A percentile compares a stretch with the other conserved stretches of the same genome.
Evolutionary conservation across 192 early-diverging fungal genomes (phyloP).

Genomic region (Podochytrium sp.): DNA sequence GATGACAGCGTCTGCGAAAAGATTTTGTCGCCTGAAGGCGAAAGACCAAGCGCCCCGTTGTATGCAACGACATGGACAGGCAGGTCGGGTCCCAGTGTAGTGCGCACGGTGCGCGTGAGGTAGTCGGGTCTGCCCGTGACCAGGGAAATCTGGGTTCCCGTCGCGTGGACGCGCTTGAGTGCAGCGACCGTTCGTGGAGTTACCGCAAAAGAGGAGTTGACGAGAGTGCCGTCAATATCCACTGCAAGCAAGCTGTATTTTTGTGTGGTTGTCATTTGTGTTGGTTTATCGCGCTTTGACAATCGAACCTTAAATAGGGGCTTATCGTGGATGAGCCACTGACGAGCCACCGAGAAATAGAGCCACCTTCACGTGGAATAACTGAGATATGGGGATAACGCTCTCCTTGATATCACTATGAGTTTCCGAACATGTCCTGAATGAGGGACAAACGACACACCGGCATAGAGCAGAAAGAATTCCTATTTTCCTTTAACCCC

Average conservation of each 20-base stretch:
- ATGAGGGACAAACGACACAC: too few relatives aligned
- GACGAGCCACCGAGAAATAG: too few relatives aligned
- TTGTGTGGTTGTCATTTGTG: too few relatives aligned
- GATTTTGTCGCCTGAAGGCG: neutral
- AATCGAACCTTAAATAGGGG: too few relatives aligned
- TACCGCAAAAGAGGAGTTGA: neutral
- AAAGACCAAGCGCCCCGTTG: conserved; percentile 5
- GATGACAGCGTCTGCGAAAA: neutral
- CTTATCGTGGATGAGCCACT: too few relatives aligned
- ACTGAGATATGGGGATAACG: too few relatives aligned
- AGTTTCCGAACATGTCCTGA: too few relatives aligned
- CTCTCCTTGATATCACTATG: too few relatives aligned
- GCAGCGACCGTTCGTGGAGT: neutral
- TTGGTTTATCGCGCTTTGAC: too few relatives aligned
- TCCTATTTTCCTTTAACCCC: too few relatives aligned
- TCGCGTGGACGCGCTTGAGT: neutral
- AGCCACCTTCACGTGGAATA: too few relatives aligned
- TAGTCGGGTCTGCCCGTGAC: neutral
- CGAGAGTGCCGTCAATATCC: neutral
- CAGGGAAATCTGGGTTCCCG: neutral
- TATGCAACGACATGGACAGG: neutral
- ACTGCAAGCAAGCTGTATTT: neutral
- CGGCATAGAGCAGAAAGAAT: too few relatives aligned
- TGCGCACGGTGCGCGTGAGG: neutral
- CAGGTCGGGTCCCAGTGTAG: neutral